These are phyloP conservation scores for Cyclaneusma minus DNA, from an alignment of 2,329 filamentous ascomycete species.

Conservation along the genomic window DNA sequence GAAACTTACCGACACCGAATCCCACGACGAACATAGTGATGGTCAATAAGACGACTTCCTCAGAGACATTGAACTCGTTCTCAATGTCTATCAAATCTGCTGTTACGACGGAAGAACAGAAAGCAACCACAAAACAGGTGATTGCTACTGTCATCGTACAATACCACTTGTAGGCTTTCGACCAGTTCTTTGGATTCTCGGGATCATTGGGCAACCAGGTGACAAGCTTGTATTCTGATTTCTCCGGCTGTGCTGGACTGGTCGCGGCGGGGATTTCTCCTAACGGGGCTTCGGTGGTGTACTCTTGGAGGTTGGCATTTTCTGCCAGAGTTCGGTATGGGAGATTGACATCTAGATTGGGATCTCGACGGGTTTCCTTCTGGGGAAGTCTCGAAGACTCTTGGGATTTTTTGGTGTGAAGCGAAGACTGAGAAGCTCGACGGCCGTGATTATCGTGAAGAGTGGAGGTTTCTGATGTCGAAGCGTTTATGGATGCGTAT, in stretches of 20 bases:
- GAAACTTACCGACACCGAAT: conserved; percentile 52
- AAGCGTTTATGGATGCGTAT: too few relatives aligned
- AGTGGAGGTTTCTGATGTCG: too few relatives aligned
- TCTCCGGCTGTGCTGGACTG: conserved; percentile 14
- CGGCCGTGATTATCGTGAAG: too few relatives aligned
- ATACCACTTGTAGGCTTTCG: conserved; percentile 64
- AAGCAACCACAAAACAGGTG: conserved; percentile 61
- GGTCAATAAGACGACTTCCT: conserved; percentile 56
- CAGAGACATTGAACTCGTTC: conserved; percentile 48
- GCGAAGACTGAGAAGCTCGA: too few relatives aligned
- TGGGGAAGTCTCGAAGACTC: too few relatives aligned
- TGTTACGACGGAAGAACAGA: conserved; percentile 61
- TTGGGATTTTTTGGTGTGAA: too few relatives aligned
- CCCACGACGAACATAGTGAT: conserved; percentile 70
- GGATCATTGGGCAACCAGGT: conserved; percentile 58
- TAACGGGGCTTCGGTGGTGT: conserved; percentile 40
- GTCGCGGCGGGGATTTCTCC: conserved; percentile 45
- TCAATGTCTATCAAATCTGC: conserved; percentile 53
- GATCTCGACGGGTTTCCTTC: too few relatives aligned
- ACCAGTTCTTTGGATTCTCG: conserved; percentile 78
- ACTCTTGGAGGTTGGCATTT: conserved; percentile 49
- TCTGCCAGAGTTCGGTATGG: conserved; percentile 49
- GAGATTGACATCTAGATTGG: conserved; percentile 43
- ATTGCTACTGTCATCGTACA: conserved; percentile 71
- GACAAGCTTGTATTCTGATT: conserved; percentile 38